These are phyloP conservation scores for Leucaena leucocephala DNA, from an alignment of 306 rosid genomes.

Conservation along the genomic window DNA sequence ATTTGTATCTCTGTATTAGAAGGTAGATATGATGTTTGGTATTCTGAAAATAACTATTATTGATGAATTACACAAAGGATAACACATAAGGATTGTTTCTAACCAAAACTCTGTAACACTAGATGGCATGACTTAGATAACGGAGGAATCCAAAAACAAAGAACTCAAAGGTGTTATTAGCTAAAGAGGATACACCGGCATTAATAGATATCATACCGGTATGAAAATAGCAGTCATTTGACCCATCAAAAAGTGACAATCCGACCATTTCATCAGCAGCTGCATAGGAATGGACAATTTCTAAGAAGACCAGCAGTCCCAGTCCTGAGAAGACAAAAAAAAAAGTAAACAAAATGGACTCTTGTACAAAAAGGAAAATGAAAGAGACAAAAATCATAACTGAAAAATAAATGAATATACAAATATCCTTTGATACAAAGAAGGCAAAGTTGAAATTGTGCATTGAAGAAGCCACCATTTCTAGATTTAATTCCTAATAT, in stretches of 20 bases:
- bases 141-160: conserved; percentile 21
- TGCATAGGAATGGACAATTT: conserved; percentile 92
- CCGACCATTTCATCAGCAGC: conserved; percentile 99
- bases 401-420: background rate
- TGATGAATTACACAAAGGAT: conserved; percentile 8
- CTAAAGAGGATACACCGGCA: conserved; percentile 33
- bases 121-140: conserved; percentile 25
- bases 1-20: background rate
- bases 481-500: background rate
- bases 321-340: conserved; percentile 60
- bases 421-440: conserved; percentile 9
- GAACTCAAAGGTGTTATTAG: conserved; percentile 18
- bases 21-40: conserved; percentile 7
- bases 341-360: conserved; percentile 32
- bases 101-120: conserved; percentile 5
- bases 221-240: conserved; percentile 92
- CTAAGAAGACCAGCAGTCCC: conserved; percentile 86
- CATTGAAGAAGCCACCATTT: background rate
- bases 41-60: conserved; percentile 15
- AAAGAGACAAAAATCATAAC: conserved; percentile 14
- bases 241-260: conserved; percentile 85
- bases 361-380: background rate
- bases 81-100: background rate
- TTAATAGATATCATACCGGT: conserved; percentile 58
- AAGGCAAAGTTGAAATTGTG: conserved; percentile 8